Evolutionary conservation across 345 rosid genomes (phyloP).

Genomic region (Eutrema heterophyllum): DNA sequence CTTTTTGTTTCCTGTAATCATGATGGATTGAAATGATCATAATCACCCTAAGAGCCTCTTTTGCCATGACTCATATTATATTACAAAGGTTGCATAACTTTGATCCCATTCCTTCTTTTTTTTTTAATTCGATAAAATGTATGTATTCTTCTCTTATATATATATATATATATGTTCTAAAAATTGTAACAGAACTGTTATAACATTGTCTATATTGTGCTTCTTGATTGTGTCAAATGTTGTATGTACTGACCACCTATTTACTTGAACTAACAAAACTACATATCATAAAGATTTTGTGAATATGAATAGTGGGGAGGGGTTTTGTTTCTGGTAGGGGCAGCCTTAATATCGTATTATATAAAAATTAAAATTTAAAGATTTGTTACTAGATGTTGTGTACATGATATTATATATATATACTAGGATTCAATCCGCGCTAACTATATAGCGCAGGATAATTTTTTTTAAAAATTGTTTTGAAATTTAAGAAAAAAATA

Average conservation of each 20-base stretch:
- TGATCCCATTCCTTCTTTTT: no score
- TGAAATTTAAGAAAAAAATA: no score
- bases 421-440: no score
- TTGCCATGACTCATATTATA: neutral
- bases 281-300: neutral
- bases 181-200: neutral
- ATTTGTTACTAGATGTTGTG: neutral
- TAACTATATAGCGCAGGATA: no score
- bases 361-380: neutral
- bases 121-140: no score
- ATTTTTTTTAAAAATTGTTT: no score
- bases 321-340: neutral
- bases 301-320: conserved; percentile 5
- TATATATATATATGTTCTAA: neutral
- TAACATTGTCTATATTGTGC: neutral
- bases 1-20: neutral
- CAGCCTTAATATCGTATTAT: neutral
- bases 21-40: neutral
- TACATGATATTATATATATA: neutral
- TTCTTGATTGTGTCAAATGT: neutral
- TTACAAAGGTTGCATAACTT: no score
- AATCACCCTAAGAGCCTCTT: neutral
- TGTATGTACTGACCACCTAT: neutral
- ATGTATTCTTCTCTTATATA: neutral
- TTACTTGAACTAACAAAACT: neutral